A percentile compares a stretch with the other conserved stretches of the same genome.
These are phyloP conservation scores for Paraphaeosphaeria minitans DNA, from an alignment of 2,329 filamentous ascomycete species.

Conservation along the genomic window DNA sequence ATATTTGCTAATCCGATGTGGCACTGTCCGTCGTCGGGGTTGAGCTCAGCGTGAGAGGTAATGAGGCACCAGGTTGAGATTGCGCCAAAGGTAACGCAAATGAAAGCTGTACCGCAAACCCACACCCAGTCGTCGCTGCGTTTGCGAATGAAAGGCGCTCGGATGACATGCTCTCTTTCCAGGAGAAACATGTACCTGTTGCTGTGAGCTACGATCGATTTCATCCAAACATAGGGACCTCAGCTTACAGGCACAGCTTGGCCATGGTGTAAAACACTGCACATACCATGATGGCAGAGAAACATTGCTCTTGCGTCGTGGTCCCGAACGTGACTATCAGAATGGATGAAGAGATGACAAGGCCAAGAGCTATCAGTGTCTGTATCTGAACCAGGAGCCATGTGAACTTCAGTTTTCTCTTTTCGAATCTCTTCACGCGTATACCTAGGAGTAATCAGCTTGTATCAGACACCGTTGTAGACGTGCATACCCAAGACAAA, in stretches of 20 bases:
- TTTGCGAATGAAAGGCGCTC: slow-evolving; percentile 1
- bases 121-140: slow-evolving; percentile 5
- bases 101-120: background rate
- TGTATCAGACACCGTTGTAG: background rate
- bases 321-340: background rate
- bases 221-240: background rate
- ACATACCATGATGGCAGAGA: slow-evolving; percentile 2
- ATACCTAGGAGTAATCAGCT: background rate
- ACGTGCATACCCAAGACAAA: background rate
- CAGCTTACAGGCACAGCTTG: slow-evolving; percentile 1
- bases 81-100: background rate
- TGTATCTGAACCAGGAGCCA: slow-evolving; percentile 1
- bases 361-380: background rate
- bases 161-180: slow-evolving; percentile 1
- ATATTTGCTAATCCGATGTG: background rate
- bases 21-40: slow-evolving; percentile 1
- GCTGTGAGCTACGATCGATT: background rate
- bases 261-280: background rate
- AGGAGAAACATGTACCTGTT: slow-evolving; percentile 4
- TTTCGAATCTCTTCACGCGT: background rate
- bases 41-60: slow-evolving; percentile 2
- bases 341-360: slow-evolving; percentile 1
- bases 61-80: background rate
- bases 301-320: slow-evolving; percentile 6
- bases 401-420: background rate